These are phyloP conservation scores for Neofusicoccum laricinum DNA, from an alignment of 2,329 filamentous ascomycete genomes.

Conservation along the genomic window DNA sequence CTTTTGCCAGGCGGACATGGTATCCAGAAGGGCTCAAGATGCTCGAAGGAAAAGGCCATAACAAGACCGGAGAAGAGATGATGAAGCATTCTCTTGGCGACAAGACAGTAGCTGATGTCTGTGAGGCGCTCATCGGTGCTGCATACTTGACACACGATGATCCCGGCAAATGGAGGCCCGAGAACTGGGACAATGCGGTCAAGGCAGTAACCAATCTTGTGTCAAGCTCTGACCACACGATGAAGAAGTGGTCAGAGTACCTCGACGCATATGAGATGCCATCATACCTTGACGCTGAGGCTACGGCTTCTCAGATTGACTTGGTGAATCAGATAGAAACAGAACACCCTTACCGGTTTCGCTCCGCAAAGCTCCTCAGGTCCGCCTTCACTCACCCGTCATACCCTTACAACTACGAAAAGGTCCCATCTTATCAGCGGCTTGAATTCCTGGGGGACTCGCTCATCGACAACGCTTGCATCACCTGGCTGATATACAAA, in stretches of 20 bases:
- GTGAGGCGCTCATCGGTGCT: slow-evolving; percentile 89
- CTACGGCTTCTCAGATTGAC: slow-evolving; percentile 66
- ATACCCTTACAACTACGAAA: slow-evolving; percentile 69
- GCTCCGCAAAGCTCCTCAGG: slow-evolving; percentile 69
- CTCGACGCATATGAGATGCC: slow-evolving; percentile 66
- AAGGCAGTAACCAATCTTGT: slow-evolving; percentile 69
- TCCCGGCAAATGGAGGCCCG: slow-evolving; percentile 38
- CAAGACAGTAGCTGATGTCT: slow-evolving; percentile 92
- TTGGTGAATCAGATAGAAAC: slow-evolving; percentile 63
- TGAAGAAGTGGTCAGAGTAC: slow-evolving; percentile 71
- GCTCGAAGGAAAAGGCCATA: slow-evolving; percentile 66
- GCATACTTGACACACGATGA: slow-evolving; percentile 60
- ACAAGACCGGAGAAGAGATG: slow-evolving; percentile 42
- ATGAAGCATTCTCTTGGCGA: slow-evolving; percentile 69
- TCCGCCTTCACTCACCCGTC: slow-evolving; percentile 90
- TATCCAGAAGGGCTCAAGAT: slow-evolving; percentile 79
- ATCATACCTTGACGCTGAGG: slow-evolving; percentile 61
- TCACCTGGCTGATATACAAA: slow-evolving; percentile 75
- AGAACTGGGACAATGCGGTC: slow-evolving; percentile 59
- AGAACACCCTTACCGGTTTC: slow-evolving; percentile 65
- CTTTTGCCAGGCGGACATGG: slow-evolving; percentile 62
- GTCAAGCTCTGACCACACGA: slow-evolving; percentile 64
- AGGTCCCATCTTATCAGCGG: slow-evolving; percentile 84
- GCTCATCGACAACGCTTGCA: slow-evolving; percentile 78
- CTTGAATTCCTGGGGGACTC: slow-evolving; percentile 91